These are phyloP conservation scores for Warburgia ugandensis DNA, from an alignment of 164 flowering plant species.

Conservation along the genomic window DNA sequence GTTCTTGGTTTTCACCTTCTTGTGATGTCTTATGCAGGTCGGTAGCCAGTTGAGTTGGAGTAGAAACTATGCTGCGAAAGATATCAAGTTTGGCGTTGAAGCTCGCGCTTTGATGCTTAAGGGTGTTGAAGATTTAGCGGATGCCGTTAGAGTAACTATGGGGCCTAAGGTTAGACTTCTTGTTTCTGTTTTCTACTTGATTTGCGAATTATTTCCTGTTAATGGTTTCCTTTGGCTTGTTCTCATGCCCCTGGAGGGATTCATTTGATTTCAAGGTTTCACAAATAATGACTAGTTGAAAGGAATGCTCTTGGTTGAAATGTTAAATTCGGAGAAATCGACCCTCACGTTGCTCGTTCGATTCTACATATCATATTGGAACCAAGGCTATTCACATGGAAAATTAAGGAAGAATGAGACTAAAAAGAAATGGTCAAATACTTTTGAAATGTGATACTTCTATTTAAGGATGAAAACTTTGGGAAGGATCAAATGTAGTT, in stretches of 20 bases:
- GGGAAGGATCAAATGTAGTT: no score
- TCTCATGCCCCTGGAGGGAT: background rate
- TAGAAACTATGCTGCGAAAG: slow-evolving; percentile 94
- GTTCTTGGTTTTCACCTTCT: background rate
- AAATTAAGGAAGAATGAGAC: no score
- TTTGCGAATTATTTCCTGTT: background rate
- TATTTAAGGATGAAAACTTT: no score
- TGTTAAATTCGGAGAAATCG: background rate
- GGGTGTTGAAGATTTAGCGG: slow-evolving; percentile 95
- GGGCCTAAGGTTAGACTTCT: slow-evolving; percentile 68
- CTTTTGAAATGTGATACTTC: no score
- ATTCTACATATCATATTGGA: no score
- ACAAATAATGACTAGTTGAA: no score
- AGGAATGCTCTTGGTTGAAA: background rate
- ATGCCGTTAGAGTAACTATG: slow-evolving; percentile 95
- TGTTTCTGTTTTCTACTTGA: background rate
- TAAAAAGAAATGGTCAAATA: no score
- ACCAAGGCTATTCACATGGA: no score
- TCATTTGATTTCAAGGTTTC: background rate
- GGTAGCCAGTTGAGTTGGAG: slow-evolving; percentile 64
- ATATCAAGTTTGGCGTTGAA: slow-evolving; percentile 79
- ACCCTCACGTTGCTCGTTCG: background rate
- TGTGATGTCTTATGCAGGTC: slow-evolving; percentile 29
- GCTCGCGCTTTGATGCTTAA: slow-evolving; percentile 89
- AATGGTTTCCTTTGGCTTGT: background rate